Evolutionary conservation across 176 grass and related monocot genomes (phyloP).

Genomic region (Avena atlantica): DNA sequence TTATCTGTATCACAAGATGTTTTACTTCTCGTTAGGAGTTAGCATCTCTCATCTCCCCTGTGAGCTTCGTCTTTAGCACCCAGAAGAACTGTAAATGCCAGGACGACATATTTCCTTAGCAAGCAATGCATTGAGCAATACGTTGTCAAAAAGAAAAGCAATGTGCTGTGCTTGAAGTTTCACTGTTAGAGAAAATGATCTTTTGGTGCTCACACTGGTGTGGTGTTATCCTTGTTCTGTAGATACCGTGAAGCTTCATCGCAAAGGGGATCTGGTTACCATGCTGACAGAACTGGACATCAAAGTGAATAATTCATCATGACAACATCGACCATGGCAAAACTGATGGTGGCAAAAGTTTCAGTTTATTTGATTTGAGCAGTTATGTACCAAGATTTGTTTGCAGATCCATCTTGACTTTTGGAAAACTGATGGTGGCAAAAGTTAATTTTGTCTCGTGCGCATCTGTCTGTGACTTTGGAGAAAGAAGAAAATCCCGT

Average conservation of each 20-base stretch:
- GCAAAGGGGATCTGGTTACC: constrained; percentile 73
- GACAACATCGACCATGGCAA: constrained; percentile 35
- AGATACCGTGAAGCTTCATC: constrained; percentile 91
- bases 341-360: no score
- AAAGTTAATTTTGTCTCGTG: constrained; percentile 20
- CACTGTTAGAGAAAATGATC: not conserved
- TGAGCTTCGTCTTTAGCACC: not conserved
- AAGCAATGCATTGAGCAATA: not conserved
- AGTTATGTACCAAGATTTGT: constrained; percentile 23
- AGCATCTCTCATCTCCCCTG: not conserved
- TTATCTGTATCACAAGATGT: constrained; percentile 34
- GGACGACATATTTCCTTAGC: not conserved
- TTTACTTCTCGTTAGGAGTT: not conserved
- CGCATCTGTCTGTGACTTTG: not conserved
- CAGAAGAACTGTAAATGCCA: not conserved
- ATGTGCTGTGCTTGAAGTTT: not conserved
- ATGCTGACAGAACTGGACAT: constrained; percentile 70
- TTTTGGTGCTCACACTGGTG: not conserved
- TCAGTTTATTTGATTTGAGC: constrained; percentile 29
- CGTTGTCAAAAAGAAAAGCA: not conserved
- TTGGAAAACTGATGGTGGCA: constrained; percentile 5
- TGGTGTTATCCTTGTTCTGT: constrained; percentile 31
- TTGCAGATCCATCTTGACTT: constrained; percentile 8
- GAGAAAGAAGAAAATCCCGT: not conserved
- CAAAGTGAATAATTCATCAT: constrained; percentile 52